phyloP scores from a whole-genome alignment of 2,329 filamentous ascomycete genomes.

The Whalleya microplaca region DNA sequence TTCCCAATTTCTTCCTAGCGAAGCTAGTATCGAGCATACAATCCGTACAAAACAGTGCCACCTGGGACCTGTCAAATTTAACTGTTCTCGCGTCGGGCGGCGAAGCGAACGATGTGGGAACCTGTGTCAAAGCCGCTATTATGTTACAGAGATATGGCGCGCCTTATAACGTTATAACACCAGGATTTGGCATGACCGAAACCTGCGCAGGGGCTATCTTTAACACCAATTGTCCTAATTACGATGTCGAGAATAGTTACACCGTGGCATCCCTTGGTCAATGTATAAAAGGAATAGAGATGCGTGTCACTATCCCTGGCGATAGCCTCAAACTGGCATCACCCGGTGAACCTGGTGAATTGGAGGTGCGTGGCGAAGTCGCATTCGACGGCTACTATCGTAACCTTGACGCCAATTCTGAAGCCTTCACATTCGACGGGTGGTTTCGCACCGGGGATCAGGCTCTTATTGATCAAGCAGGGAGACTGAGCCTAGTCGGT shows the following conservation, averaged over 20 bases:
- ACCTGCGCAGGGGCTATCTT: constrained; percentile 55
- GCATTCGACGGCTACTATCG: constrained; percentile 69
- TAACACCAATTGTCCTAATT: constrained; percentile 44
- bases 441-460: constrained; percentile 49
- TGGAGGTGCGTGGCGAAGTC: constrained; percentile 62
- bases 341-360: constrained; percentile 54
- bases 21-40: constrained; percentile 29
- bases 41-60: constrained; percentile 1
- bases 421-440: constrained; percentile 56
- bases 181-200: constrained; percentile 56
- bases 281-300: constrained; percentile 43
- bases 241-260: constrained; percentile 37
- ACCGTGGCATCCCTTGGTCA: constrained; percentile 44
- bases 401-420: constrained; percentile 54
- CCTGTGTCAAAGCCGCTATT: constrained; percentile 35
- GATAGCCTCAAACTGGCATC: constrained; percentile 12
- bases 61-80: constrained; percentile 38
- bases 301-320: constrained; percentile 30
- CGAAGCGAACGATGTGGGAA: constrained; percentile 47
- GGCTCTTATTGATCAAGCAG: constrained; percentile 39
- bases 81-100: constrained; percentile 46
- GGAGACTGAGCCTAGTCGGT: constrained; percentile 42
- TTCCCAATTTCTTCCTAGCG: constrained; percentile 43
- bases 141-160: constrained; percentile 39
- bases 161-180: constrained; percentile 38